These are phyloP conservation scores for Aureobasidium subglaciale DNA, from an alignment of 2,329 filamentous ascomycete species.

Conservation along the genomic window DNA sequence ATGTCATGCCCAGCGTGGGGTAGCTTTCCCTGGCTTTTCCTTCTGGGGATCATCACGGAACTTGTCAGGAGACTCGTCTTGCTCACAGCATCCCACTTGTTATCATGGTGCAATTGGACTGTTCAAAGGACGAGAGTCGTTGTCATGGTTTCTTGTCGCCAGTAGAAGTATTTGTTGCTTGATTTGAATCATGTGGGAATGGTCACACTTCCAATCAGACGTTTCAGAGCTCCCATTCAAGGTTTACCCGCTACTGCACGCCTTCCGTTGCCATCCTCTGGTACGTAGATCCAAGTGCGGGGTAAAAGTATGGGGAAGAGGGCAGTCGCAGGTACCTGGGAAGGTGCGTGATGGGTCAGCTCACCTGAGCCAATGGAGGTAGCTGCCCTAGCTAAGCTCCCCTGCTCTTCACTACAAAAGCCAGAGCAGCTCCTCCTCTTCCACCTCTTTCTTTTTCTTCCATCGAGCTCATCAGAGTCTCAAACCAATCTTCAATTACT, in stretches of 20 bases:
- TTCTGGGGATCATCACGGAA: conserved; percentile 10
- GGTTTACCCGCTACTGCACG: conserved; percentile 12
- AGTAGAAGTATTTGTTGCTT: neutral
- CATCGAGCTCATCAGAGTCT: conserved; percentile 14
- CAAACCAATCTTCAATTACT: neutral
- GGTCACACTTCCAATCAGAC: neutral
- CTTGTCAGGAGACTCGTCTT: conserved; percentile 4
- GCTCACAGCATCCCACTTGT: neutral
- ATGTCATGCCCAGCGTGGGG: conserved; percentile 4
- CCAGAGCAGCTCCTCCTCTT: neutral
- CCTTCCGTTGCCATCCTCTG: conserved; percentile 6
- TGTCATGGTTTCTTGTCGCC: neutral
- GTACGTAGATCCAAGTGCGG: conserved; percentile 12
- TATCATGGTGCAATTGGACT: neutral
- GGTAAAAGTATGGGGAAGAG: conserved; percentile 12
- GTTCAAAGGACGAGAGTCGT: neutral
- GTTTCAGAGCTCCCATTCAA: conserved; percentile 12
- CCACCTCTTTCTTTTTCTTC: conserved; percentile 8
- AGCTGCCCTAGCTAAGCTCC: conserved; percentile 8
- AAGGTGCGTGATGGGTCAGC: conserved; percentile 8
- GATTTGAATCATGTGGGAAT: neutral
- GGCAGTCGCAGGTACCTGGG: conserved; percentile 2
- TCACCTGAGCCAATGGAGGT: neutral
- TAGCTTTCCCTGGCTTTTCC: neutral
- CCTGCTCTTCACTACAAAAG: conserved; percentile 6